Evolutionary conservation across 2,329 filamentous ascomycete species (phyloP).

Genomic region (Pestalotiopsis sp.): DNA sequence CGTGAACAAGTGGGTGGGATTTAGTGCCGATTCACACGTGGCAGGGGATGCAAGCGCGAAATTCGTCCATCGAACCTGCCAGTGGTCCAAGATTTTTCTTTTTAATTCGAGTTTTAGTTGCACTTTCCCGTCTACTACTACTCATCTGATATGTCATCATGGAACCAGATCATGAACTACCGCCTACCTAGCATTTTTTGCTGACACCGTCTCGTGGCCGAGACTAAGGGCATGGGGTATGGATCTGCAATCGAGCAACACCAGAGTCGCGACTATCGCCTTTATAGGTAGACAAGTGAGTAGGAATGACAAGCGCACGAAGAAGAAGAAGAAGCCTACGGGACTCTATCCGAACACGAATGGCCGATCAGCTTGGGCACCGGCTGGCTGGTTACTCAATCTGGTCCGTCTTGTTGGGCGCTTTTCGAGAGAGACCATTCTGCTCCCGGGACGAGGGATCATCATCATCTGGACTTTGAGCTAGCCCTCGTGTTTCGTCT

Average conservation of each 20-base stretch:
- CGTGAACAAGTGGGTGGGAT: too few species aligned
- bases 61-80: not conserved
- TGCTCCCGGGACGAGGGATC: not conserved
- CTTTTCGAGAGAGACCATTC: not conserved
- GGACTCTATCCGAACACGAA: too few species aligned
- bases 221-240: not conserved
- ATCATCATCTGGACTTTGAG: not conserved
- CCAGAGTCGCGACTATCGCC: too few species aligned
- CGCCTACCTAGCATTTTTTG: not conserved
- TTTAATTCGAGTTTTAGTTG: too few species aligned
- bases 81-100: not conserved
- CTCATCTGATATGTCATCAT: not conserved
- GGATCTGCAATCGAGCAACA: too few species aligned
- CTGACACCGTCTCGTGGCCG: not conserved
- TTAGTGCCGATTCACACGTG: not conserved
- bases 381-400: too few species aligned
- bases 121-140: not conserved
- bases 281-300: too few species aligned
- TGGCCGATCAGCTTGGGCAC: too few species aligned
- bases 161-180: not conserved
- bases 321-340: too few species aligned
- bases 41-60: not conserved
- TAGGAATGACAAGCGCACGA: too few species aligned
- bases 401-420: not conserved
- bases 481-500: not conserved